These are phyloP conservation scores for Penicillium ochrochloron DNA, from an alignment of 495 filamentous ascomycete species.

Conservation along the genomic window DNA sequence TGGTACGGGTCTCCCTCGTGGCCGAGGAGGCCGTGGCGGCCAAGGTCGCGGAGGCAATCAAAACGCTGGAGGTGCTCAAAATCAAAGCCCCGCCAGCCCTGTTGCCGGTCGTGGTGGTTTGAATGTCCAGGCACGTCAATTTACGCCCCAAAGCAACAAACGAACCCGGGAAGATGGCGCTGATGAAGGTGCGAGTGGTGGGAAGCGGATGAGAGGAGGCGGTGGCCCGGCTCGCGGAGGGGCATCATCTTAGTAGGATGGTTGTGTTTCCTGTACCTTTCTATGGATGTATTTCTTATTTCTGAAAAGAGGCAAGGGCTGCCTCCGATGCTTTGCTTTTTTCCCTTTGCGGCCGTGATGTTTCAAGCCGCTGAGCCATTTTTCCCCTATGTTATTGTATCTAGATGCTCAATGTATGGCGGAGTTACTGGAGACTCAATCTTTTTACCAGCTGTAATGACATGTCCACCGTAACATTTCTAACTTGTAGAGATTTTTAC, in stretches of 20 bases:
- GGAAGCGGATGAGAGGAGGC: conserved; percentile 59
- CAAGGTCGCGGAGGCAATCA: conserved; percentile 55
- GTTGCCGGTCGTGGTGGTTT: conserved; percentile 44
- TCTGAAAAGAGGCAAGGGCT: background rate
- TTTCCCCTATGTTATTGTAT: conserved; percentile 26
- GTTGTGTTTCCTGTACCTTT: conserved; percentile 14
- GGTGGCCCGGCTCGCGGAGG: conserved; percentile 43
- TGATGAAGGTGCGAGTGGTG: conserved; percentile 48
- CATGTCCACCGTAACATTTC: no score
- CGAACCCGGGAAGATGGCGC: conserved; percentile 65
- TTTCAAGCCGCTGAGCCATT: background rate
- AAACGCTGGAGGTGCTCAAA: conserved; percentile 36
- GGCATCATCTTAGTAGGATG: conserved; percentile 18
- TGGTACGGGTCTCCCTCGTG: conserved; percentile 51
- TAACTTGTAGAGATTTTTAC: background rate
- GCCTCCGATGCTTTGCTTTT: conserved; percentile 4
- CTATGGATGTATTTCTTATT: conserved; percentile 21
- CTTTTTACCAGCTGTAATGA: background rate
- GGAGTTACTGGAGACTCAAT: conserved; percentile 9
- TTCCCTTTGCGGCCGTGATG: background rate
- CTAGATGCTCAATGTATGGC: conserved; percentile 22
- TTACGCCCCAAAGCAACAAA: conserved; percentile 68
- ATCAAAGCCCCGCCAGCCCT: conserved; percentile 30
- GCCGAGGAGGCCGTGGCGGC: conserved; percentile 47
- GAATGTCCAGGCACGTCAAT: conserved; percentile 61